Percentiles rank a stretch among this genome's conserved stretches.
Evolutionary conservation across 768 basidiomycete species (phyloP).

Genomic region (Phallus indusiatus): DNA sequence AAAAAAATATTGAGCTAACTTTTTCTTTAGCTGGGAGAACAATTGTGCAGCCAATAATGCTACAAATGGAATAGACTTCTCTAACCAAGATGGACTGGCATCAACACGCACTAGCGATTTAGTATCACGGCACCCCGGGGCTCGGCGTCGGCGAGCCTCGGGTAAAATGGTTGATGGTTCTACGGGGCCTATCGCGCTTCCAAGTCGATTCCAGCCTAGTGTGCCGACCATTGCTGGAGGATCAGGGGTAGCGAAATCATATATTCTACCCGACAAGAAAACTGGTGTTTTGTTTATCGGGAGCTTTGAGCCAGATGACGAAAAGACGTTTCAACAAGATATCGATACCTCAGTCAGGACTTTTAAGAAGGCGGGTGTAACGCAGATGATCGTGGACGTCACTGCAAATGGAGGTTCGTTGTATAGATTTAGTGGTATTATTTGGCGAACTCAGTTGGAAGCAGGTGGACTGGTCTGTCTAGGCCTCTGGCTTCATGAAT

Average conservation of each 20-base stretch:
- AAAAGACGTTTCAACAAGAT: slow-evolving; percentile 42
- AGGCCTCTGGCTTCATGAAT: slow-evolving; percentile 50
- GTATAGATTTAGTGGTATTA: not conserved
- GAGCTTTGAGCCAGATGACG: slow-evolving; percentile 40
- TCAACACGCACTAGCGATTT: slow-evolving; percentile 15
- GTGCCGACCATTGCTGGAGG: slow-evolving; percentile 36
- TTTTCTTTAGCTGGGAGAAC: slow-evolving; percentile 37
- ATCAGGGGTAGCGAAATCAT: slow-evolving; percentile 44
- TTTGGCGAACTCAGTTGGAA: not conserved
- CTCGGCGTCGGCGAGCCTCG: no score
- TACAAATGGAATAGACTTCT: slow-evolving; percentile 51
- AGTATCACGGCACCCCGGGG: slow-evolving; percentile 24
- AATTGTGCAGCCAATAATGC: slow-evolving; percentile 44
- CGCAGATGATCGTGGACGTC: slow-evolving; percentile 45
- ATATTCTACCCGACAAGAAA: slow-evolving; percentile 41
- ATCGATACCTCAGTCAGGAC: slow-evolving; percentile 32
- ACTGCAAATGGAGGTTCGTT: slow-evolving; percentile 50
- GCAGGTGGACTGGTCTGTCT: slow-evolving; percentile 55
- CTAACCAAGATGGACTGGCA: no score
- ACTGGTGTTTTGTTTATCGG: slow-evolving; percentile 48
- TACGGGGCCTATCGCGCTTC: slow-evolving; percentile 32
- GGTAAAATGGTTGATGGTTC: slow-evolving; percentile 35
- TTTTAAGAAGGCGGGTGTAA: slow-evolving; percentile 41
- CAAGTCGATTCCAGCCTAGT: slow-evolving; percentile 37
- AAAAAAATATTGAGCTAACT: not conserved